Evolutionary conservation across 2,329 filamentous ascomycete species (phyloP).

Genomic region (Chaetomium sp.): DNA sequence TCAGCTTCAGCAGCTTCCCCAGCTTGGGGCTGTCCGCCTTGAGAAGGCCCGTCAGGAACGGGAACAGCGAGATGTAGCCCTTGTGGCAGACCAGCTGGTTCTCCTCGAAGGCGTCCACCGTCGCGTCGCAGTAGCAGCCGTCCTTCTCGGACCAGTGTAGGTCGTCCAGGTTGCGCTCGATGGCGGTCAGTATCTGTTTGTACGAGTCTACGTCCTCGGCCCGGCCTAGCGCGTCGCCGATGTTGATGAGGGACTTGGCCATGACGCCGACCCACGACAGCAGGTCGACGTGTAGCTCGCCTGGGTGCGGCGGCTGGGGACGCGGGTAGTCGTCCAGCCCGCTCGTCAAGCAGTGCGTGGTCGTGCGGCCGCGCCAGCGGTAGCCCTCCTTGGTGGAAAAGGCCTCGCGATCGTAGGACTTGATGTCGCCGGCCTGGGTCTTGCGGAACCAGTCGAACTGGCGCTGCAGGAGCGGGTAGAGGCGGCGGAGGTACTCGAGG

Average conservation of each 20-base stretch:
- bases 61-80: conserved; percentile 91
- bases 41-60: conserved; percentile 83
- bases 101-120: conserved; percentile 94
- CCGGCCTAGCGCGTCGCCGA: conserved; percentile 74
- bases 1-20: conserved; percentile 72
- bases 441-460: conserved; percentile 95
- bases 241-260: conserved; percentile 79
- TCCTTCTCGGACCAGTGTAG: conserved; percentile 86
- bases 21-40: conserved; percentile 73
- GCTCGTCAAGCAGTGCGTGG: conserved; percentile 85
- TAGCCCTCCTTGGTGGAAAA: conserved; percentile 91
- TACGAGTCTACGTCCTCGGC: conserved; percentile 76
- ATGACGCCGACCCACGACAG: conserved; percentile 98
- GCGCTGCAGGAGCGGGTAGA: conserved; percentile 84
- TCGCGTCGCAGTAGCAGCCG: conserved; percentile 90
- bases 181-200: conserved; percentile 70
- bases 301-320: conserved; percentile 88
- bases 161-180: conserved; percentile 84
- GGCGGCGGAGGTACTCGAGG: conserved; percentile 68
- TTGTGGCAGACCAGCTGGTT: conserved; percentile 89
- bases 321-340: conserved; percentile 96
- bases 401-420: conserved; percentile 84
- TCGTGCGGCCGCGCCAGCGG: conserved; percentile 88
- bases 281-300: conserved; percentile 91
- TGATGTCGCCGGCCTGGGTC: conserved; percentile 88